Evolutionary conservation across 2,329 filamentous ascomycete species (phyloP).

Genomic region (Fusarium nanum): DNA sequence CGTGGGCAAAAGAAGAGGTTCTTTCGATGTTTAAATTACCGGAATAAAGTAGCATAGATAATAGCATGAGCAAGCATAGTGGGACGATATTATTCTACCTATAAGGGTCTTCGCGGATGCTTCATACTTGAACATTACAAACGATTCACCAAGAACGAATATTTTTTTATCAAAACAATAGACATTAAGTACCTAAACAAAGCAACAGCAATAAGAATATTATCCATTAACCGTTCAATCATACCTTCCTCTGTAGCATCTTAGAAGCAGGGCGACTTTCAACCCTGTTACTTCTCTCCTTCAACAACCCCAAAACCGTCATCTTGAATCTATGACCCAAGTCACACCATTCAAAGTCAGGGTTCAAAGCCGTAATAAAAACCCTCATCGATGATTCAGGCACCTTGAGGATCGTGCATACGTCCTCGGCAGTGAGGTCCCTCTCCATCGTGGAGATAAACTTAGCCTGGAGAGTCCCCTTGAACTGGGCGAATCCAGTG

Average conservation of each 20-base stretch:
- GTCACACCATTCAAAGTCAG: slow-evolving; percentile 6
- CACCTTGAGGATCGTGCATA: slow-evolving; percentile 4
- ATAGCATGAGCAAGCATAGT: neutral
- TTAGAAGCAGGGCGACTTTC: slow-evolving; percentile 3
- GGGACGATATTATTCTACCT: too few species aligned
- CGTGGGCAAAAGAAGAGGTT: too few species aligned
- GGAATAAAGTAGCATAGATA: neutral
- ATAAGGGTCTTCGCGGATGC: too few species aligned
- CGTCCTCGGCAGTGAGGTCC: neutral
- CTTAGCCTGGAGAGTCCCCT: neutral
- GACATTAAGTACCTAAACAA: neutral
- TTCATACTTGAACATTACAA: neutral
- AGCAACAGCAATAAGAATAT: neutral
- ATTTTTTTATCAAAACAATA: neutral
- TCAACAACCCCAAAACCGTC: slow-evolving; percentile 5
- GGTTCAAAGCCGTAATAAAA: slow-evolving; percentile 2
- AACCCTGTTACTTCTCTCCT: neutral
- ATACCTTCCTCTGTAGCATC: neutral
- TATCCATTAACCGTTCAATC: rapidly evolving
- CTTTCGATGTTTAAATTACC: too few species aligned
- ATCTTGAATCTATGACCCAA: slow-evolving; percentile 9
- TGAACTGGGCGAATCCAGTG: neutral
- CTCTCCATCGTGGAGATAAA: slow-evolving; percentile 9
- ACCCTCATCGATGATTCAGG: neutral
- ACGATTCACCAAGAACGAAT: rapidly evolving